phyloP scores from a whole-genome alignment of 176 grass and related monocot genomes.

The Oryza meyeriana region DNA sequence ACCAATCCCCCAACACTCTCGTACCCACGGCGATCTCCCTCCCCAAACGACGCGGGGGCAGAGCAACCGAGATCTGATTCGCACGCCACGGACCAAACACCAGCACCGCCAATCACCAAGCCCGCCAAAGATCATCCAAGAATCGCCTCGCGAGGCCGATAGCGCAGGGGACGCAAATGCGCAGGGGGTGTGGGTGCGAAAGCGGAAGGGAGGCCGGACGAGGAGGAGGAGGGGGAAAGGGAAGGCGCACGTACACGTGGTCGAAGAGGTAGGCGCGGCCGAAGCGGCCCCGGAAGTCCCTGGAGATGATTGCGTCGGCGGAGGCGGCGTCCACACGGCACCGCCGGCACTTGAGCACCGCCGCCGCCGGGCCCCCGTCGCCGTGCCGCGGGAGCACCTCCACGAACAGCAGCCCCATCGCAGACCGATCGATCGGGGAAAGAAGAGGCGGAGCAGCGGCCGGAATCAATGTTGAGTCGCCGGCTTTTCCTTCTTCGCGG shows the following conservation, averaged over 20 bases:
- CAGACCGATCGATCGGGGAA: neutral
- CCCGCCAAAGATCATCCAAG: neutral
- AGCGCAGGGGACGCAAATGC: neutral
- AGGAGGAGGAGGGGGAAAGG: too few relatives aligned
- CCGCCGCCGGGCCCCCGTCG: neutral
- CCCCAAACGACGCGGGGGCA: neutral
- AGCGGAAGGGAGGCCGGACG: too few relatives aligned
- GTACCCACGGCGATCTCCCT: neutral
- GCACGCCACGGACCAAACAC: neutral
- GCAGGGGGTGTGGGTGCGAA: too few relatives aligned
- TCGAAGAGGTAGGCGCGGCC: conserved; percentile 39
- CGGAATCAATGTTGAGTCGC: neutral
- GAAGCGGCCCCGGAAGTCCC: conserved; percentile 14
- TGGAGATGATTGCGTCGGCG: conserved; percentile 12
- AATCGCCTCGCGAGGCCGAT: neutral
- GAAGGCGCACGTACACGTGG: conserved; percentile 8
- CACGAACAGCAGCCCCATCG: conserved; percentile 33
- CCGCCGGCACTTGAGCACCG: conserved; percentile 32
- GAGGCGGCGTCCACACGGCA: conserved; percentile 39
- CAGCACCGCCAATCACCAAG: neutral
- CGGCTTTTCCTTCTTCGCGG: neutral
- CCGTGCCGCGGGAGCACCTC: neutral
- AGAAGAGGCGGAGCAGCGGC: neutral
- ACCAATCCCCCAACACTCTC: neutral
- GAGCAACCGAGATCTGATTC: neutral